These are phyloP conservation scores for Takashimella tepidaria DNA, from an alignment of 1,284 basidiomycete genomes.

Conservation along the genomic window DNA sequence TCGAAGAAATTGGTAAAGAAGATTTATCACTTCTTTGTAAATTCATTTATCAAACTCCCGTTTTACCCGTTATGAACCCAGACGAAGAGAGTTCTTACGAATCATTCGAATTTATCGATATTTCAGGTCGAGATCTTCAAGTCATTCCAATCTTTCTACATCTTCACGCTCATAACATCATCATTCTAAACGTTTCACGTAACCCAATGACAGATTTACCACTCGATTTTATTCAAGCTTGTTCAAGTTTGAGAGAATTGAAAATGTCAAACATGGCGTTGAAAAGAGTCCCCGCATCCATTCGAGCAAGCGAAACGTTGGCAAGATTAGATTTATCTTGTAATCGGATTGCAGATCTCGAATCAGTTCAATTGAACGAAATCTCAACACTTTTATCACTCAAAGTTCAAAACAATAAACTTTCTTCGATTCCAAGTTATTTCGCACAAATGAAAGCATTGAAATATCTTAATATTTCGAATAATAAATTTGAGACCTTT, in stretches of 20 bases:
- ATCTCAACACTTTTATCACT: slow-evolving; percentile 69
- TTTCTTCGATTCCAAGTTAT: slow-evolving; percentile 79
- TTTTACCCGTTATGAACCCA: slow-evolving; percentile 55
- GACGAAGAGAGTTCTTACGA: slow-evolving; percentile 70
- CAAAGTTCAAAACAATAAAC: slow-evolving; percentile 86
- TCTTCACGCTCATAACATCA: slow-evolving; percentile 76
- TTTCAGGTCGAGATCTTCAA: slow-evolving; percentile 75
- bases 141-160: slow-evolving; percentile 89
- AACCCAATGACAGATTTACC: slow-evolving; percentile 97
- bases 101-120: slow-evolving; percentile 75
- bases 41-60: slow-evolving; percentile 61
- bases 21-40: slow-evolving; percentile 82
- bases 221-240: slow-evolving; percentile 91
- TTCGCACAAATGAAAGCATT: slow-evolving; percentile 71
- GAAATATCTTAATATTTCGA: slow-evolving; percentile 85
- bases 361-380: slow-evolving; percentile 75
- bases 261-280: slow-evolving; percentile 89
- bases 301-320: slow-evolving; percentile 70
- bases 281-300: slow-evolving; percentile 83
- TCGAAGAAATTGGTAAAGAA: slow-evolving; percentile 73
- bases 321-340: slow-evolving; percentile 85
- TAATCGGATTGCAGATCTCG: slow-evolving; percentile 86
- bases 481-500: slow-evolving; percentile 87
- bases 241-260: slow-evolving; percentile 75
- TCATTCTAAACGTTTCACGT: slow-evolving; percentile 81